Evolutionary conservation across 371 early-diverging fungal genomes (phyloP), one percentile per base, ranked within the genome.

Genomic region (Apophysomyces sp.): DNA sequence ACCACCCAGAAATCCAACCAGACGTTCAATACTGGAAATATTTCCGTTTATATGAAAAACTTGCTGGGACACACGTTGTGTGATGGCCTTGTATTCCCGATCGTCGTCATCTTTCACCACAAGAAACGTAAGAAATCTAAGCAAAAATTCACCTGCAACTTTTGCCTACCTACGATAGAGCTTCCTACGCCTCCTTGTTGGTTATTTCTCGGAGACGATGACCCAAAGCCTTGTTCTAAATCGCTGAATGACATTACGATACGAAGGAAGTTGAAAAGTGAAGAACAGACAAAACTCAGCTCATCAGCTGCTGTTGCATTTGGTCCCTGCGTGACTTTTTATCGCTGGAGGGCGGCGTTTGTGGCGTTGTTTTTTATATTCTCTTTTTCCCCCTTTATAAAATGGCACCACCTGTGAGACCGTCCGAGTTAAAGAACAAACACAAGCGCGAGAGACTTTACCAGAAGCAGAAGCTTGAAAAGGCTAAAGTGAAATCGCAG

Each of bases 1-100:
- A 0, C 91, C 86, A 34, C 96, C 95, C 34, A 95, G 76, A 63
- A 84, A 86, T n/a, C 77, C 77, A 13, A 94, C 91, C 3, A 91
- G 78, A 26, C 89, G 82, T 31, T 94, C 89, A 41, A 96, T 90
- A 57, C 88, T 88, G 18, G 90, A 88, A 44, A 94, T 92, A 64
- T 91, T 91, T 64, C 86, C 81, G 40, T 89, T 90, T 62, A 91
- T 86, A 34, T 84, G 82, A 65, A 91, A 92, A 30, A 92, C 84
- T 65, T 89, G 85, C 61, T 90, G 89, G 21, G 93, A 87, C 15
- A 91, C 77, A 58, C 79, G 67, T 52, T 83, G 80, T 27, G 78
- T 76, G 32, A 86, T 65, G n/a, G 65, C 55, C 58, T 84, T 77
- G 62, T 87, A 89, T 28, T 78, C 75, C 29, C 70, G 71, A 53